Conservation (phyloP, 116 monocot species). For the Iris pallida region DNA sequence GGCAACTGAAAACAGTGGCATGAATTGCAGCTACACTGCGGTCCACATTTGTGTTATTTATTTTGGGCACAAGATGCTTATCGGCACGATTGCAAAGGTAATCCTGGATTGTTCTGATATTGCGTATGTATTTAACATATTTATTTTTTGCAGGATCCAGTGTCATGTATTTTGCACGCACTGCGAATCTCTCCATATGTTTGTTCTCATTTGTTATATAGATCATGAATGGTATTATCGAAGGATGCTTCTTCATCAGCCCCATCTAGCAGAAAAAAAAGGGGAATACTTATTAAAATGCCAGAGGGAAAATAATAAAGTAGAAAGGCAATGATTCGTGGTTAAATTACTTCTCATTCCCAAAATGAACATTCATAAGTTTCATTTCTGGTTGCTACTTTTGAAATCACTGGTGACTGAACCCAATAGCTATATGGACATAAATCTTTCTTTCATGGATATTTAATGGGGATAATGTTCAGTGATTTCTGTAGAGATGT, state of each 20-base stretch:
- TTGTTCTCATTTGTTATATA: constrained; percentile 85
- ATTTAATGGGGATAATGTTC: too few relatives aligned
- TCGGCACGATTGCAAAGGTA: constrained; percentile 83
- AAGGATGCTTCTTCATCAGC: constrained; percentile 92
- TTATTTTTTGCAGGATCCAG: constrained; percentile 85
- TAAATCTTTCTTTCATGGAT: too few relatives aligned
- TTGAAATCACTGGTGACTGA: too few relatives aligned
- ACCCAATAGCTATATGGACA: too few relatives aligned
- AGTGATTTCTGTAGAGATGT: too few relatives aligned
- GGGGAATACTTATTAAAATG: not conserved
- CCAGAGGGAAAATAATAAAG: not conserved
- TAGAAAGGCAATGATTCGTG: too few relatives aligned
- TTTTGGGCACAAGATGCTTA: constrained; percentile 83
- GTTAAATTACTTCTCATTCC: too few relatives aligned
- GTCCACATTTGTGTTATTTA: constrained; percentile 95
- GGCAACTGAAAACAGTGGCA: constrained; percentile 81
- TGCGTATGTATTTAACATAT: constrained; percentile 87
- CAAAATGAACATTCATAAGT: too few relatives aligned
- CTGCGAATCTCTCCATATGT: constrained; percentile 91
- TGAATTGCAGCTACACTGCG: constrained; percentile 88
- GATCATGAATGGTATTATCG: constrained; percentile 89
- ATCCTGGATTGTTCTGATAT: constrained; percentile 85
- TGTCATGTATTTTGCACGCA: constrained; percentile 95
- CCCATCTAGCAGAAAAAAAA: constrained; percentile 64
- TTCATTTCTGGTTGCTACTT: too few relatives aligned